Evolutionary conservation across 2,329 filamentous ascomycete genomes (phyloP).

Genomic region (Thelonectria olida): DNA sequence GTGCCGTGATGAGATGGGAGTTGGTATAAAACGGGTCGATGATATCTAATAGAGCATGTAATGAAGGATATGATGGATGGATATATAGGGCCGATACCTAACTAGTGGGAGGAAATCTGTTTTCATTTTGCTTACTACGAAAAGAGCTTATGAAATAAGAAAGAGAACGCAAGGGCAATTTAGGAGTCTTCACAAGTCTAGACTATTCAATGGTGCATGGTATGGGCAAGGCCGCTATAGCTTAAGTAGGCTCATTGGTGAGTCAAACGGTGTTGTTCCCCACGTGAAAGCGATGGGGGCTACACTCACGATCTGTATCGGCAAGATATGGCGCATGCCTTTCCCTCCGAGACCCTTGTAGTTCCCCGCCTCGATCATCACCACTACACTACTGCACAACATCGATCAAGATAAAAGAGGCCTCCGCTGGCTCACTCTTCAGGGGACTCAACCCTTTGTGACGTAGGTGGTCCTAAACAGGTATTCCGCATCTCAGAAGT

Average conservation of each 20-base stretch:
- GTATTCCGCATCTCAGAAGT: too few relatives aligned
- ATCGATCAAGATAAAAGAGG: not conserved
- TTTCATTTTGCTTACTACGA: not conserved
- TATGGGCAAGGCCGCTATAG: not conserved
- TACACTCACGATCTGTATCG: not conserved
- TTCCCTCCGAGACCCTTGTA: not conserved
- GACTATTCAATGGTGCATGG: not conserved
- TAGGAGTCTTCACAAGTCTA: too few relatives aligned
- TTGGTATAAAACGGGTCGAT: conserved; percentile 47
- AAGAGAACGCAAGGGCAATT: not conserved
- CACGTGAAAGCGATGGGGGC: not conserved
- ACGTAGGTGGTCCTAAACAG: too few relatives aligned
- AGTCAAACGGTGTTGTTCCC: too few relatives aligned
- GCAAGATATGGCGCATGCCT: not conserved
- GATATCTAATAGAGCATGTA: not conserved
- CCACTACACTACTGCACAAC: not conserved
- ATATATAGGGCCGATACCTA: conserved; percentile 2
- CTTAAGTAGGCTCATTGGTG: too few relatives aligned
- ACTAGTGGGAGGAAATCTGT: not conserved
- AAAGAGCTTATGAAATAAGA: not conserved
- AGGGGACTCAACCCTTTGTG: too few relatives aligned
- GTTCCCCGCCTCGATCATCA: not conserved
- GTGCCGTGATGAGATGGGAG: conserved; percentile 59
- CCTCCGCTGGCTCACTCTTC: not conserved
- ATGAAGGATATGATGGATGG: not conserved